phyloP scores from a whole-genome alignment of 768 basidiomycete species.

The Daedaleopsis nitida region DNA sequence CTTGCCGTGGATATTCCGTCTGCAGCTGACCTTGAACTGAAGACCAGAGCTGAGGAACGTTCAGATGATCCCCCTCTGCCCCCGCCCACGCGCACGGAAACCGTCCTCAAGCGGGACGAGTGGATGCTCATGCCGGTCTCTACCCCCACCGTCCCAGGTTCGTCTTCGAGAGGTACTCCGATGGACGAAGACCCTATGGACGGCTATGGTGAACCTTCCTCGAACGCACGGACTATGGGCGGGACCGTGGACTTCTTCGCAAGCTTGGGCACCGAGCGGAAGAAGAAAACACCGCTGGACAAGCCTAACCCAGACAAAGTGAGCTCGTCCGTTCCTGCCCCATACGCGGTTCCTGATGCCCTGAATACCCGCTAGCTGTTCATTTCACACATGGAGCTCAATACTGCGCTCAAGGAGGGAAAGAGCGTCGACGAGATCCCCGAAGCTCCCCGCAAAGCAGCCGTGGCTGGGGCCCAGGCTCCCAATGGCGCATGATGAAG shows the following conservation, averaged over 20 bases:
- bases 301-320: slow-evolving; percentile 76
- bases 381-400: slow-evolving; percentile 64
- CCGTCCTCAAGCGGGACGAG: slow-evolving; percentile 67
- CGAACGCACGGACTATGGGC: slow-evolving; percentile 46
- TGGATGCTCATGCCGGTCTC: slow-evolving; percentile 79
- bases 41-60: slow-evolving; percentile 54
- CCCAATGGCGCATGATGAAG: slow-evolving; percentile 98
- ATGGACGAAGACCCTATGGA: slow-evolving; percentile 61
- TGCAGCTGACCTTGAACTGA: slow-evolving; percentile 67
- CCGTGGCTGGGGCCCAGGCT: slow-evolving; percentile 89
- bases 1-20: slow-evolving; percentile 78
- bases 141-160: slow-evolving; percentile 28
- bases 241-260: slow-evolving; percentile 89
- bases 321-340: slow-evolving; percentile 15
- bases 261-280: slow-evolving; percentile 73
- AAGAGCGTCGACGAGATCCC: slow-evolving; percentile 40
- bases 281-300: slow-evolving; percentile 61
- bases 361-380: slow-evolving; percentile 46
- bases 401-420: slow-evolving; percentile 54
- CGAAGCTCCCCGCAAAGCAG: slow-evolving; percentile 46
- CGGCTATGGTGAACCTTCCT: slow-evolving; percentile 57
- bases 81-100: slow-evolving; percentile 44
- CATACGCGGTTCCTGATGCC: background rate
- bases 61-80: slow-evolving; percentile 52
- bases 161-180: slow-evolving; percentile 28